Conservation (phyloP, 768 basidiomycete species). For the Pholiota molesta region DNA sequence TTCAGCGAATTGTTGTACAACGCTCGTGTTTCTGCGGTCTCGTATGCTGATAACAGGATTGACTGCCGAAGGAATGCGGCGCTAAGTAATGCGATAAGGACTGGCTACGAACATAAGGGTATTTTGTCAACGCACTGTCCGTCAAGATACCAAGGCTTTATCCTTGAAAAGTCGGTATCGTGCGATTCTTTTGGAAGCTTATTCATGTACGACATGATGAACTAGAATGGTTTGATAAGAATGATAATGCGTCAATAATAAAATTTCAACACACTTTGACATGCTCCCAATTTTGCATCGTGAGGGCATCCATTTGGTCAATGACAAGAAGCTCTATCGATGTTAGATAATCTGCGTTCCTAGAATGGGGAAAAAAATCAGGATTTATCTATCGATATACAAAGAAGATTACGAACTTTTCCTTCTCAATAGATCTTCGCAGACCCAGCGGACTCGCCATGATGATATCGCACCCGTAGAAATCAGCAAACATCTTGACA, state of each 20-base stretch:
- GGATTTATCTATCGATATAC: neutral
- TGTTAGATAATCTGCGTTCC: conserved; percentile 88
- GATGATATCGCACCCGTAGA: conserved; percentile 90
- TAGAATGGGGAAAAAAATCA: conserved; percentile 27
- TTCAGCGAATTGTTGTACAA: conserved; percentile 75
- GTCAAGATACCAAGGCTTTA: conserved; percentile 98
- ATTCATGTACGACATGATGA: conserved; percentile 84
- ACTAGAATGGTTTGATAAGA: conserved; percentile 46
- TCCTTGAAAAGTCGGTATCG: conserved; percentile 93
- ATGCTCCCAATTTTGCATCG: conserved; percentile 99
- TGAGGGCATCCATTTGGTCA: conserved; percentile 90
- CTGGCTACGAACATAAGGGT: neutral
- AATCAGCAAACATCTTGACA: conserved; percentile 88
- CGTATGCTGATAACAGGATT: conserved; percentile 83
- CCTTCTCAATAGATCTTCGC: conserved; percentile 90
- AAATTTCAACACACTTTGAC: conserved; percentile 64
- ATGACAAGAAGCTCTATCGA: conserved; percentile 91
- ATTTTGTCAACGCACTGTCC: conserved; percentile 59
- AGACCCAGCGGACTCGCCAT: conserved; percentile 93
- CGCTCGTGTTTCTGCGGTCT: conserved; percentile 85
- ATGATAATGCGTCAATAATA: neutral
- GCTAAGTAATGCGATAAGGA: conserved; percentile 38
- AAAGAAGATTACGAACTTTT: conserved; percentile 62
- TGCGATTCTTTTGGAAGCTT: conserved; percentile 91
- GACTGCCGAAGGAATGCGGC: conserved; percentile 88